Percentiles rank a stretch among this genome's conserved stretches.
These are phyloP conservation scores for Sordariomycetes sp. DNA, from an alignment of 2,329 filamentous ascomycete genomes.

Conservation along the genomic window DNA sequence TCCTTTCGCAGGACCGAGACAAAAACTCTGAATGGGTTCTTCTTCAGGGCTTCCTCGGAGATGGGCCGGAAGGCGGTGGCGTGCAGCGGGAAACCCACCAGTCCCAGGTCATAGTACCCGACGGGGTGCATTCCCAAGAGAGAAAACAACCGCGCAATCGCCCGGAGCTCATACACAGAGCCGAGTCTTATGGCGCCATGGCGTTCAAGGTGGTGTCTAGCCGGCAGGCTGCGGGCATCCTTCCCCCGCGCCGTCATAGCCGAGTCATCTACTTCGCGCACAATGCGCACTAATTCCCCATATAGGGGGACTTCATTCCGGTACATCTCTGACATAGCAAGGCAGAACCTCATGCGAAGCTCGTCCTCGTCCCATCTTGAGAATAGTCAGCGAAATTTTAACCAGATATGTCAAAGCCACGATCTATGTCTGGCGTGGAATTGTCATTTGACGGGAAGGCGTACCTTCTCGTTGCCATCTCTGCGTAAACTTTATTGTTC, in stretches of 20 bases:
- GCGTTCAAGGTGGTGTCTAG: conserved; percentile 14
- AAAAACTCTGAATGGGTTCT: conserved; percentile 32
- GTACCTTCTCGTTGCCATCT: too few species aligned
- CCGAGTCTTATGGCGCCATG: conserved; percentile 40
- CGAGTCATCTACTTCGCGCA: conserved; percentile 14
- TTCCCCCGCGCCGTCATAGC: neutral
- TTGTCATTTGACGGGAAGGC: too few species aligned
- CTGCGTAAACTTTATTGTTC: too few species aligned
- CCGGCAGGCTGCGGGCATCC: neutral
- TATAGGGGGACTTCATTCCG: conserved; percentile 22
- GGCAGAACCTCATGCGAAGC: conserved; percentile 16
- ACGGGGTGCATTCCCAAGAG: conserved; percentile 36
- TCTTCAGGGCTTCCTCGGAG: conserved; percentile 17
- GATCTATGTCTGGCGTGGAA: too few species aligned
- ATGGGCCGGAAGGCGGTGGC: conserved; percentile 38
- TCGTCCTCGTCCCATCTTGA: too few species aligned
- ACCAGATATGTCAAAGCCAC: too few species aligned
- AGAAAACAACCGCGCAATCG: conserved; percentile 30
- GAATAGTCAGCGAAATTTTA: too few species aligned
- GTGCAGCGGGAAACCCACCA: conserved; percentile 36
- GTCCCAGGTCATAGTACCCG: conserved; percentile 39
- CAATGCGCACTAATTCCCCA: conserved; percentile 18
- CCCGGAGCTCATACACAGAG: conserved; percentile 28
- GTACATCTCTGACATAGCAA: conserved; percentile 23
- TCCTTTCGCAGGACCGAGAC: conserved; percentile 27